Evolutionary conservation across 1,139 yeast species (phyloP), one percentile per base, ranked within the genome.

Genomic region (Scheffersomyces illinoinensis): DNA sequence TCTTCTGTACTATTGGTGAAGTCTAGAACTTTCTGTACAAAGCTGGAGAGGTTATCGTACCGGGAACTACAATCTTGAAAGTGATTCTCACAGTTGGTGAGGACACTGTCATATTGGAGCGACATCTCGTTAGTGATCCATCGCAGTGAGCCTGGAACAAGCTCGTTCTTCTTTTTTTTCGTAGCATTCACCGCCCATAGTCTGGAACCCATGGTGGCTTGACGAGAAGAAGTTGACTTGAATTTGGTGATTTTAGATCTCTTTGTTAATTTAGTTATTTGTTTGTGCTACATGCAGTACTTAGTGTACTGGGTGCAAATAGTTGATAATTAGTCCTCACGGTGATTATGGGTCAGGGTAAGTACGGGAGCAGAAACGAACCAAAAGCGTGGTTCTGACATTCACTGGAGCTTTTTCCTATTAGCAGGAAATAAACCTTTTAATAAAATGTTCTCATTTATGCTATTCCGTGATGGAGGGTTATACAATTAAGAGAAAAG

Each of bases 91-190:
- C 70, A 65, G 55, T 66, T 67, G 3, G 68, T 62, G n/a, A 74
- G 65, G 20, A 75, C 78, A 26, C 66, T 68, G 46, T 69, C 65
- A 59, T 75, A 73, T 62, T 73, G 74, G 51, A 67, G 68, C 54
- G 70, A 67, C 53, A 77, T 62, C 59, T 76, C 78, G 50, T 68
- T 69, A 14, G 79, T 76, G 10, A 78, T 72, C 80, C 80, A 78
- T 61, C 68, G 71, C 8, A 81, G 76, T 4, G 80, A 71, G 1
- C 82, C 82, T 1, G 82, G 80, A 3, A 75, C 76, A n/a, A 68
- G 65, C 53, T 68, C 74, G 49, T 64, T 62, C 46, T 65, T 64
- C 60, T 68, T 71, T 18, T 63, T 63, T 62, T 68, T 69, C 55
- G 78, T 71, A 50, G 79, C 79, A 50, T 68, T 67, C 54, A 75